Evolutionary conservation across 2,329 filamentous ascomycete species (phyloP).

Genomic region (Sporothrix pallida): DNA sequence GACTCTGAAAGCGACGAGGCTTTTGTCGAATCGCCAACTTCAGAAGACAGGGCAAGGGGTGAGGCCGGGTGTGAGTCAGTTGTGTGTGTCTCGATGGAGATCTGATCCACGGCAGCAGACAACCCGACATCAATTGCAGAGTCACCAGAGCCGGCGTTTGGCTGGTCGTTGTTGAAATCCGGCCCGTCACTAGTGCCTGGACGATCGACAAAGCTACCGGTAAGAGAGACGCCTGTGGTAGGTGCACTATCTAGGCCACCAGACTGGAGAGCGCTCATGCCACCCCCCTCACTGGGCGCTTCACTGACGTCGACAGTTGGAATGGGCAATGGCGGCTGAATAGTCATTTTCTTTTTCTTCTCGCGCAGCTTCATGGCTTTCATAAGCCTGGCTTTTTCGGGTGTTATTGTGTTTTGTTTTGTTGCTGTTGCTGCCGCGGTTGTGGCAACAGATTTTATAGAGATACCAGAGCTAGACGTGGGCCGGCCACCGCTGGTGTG

Average conservation of each 20-base stretch:
- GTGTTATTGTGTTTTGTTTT: constrained; percentile 67
- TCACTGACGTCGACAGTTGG: constrained; percentile 42
- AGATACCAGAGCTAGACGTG: constrained; percentile 53
- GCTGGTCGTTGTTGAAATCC: background rate
- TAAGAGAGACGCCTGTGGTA: background rate
- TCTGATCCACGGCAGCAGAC: constrained; percentile 53
- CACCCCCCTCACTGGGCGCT: constrained; percentile 7
- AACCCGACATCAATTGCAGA: constrained; percentile 62
- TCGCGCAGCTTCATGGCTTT: constrained; percentile 91
- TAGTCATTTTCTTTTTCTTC: constrained; percentile 66
- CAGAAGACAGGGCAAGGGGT: constrained; percentile 59
- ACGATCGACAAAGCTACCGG: constrained; percentile 19
- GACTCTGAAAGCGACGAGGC: constrained; percentile 69
- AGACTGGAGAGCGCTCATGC: background rate
- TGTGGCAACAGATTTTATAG: constrained; percentile 50
- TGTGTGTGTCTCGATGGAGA: constrained; percentile 55
- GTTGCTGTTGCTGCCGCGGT: constrained; percentile 48
- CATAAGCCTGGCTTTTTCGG: constrained; percentile 90
- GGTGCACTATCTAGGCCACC: constrained; percentile 21
- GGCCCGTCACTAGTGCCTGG: constrained; percentile 21
- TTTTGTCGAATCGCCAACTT: constrained; percentile 64
- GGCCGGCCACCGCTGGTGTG: constrained; percentile 49
- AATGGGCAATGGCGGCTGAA: constrained; percentile 42
- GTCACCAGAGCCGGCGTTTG: constrained; percentile 47
- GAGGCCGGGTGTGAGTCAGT: constrained; percentile 64